Evolutionary conservation across 1,284 basidiomycete species (phyloP).

Genomic region (Rhizoctonia solani): DNA sequence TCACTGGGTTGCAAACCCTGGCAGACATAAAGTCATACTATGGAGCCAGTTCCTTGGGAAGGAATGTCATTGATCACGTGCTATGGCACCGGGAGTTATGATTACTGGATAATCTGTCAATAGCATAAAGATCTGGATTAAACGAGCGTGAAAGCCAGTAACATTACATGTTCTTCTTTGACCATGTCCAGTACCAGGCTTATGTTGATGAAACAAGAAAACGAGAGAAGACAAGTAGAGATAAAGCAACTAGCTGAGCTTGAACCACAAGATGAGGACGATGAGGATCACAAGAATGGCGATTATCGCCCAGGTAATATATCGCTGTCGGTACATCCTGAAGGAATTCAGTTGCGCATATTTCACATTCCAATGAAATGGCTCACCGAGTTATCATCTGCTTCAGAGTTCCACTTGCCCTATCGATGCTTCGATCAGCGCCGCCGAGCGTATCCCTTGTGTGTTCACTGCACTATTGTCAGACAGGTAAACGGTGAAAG

Average conservation of each 20-base stretch:
- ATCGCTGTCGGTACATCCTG: constrained; percentile 41
- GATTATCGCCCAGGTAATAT: constrained; percentile 39
- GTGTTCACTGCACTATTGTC: constrained; percentile 58
- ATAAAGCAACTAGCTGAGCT: constrained; percentile 37
- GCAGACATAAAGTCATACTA: too few relatives aligned
- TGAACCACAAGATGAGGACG: constrained; percentile 39
- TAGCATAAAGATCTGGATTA: constrained; percentile 5
- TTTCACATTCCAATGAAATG: not conserved
- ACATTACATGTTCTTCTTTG: constrained; percentile 9
- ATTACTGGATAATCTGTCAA: too few relatives aligned
- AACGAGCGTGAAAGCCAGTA: constrained; percentile 20
- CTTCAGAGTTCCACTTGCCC: constrained; percentile 59
- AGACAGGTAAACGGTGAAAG: not conserved
- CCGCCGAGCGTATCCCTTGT: constrained; percentile 80
- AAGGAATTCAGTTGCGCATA: not conserved
- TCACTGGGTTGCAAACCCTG: too few relatives aligned
- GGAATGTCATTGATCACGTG: too few relatives aligned
- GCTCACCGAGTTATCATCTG: constrained; percentile 63
- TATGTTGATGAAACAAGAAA: not conserved
- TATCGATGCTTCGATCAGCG: constrained; percentile 59
- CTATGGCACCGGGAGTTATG: too few relatives aligned
- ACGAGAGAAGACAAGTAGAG: not conserved
- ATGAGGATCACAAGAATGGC: constrained; percentile 39
- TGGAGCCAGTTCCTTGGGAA: too few relatives aligned
- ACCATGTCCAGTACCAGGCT: constrained; percentile 11